Base-by-base conservation (phyloP, 2,329 filamentous ascomycete genomes). In the Aphanocladium album region DNA sequence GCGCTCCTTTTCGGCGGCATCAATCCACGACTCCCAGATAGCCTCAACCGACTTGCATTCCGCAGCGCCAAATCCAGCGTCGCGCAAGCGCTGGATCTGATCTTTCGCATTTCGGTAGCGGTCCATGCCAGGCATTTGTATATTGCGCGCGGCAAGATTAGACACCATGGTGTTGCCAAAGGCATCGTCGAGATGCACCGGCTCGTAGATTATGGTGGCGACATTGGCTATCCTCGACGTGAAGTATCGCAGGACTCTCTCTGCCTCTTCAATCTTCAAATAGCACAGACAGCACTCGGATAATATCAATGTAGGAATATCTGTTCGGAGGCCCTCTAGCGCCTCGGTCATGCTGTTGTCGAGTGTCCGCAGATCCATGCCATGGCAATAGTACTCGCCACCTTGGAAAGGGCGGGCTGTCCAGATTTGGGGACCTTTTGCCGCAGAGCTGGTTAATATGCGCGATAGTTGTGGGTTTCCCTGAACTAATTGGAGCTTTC, bases 231-330 rank as follows among this genome's bases (percentile, higher is more conserved):
- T 82, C 21, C 72, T 76, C 2, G 78, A 73, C 17, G 81, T 79
- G 67, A 93, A 91, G 72, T 85, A 87, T 17, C 78, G 72, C 23
- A 96, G 73, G 5, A 93, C 85, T 1, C 77, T 74, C 41, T 81
- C 79, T 0, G 92, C 88, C 56, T 87, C 82, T 0, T 80, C 68
- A 0, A 87, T 81, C 9, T 87, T 81, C 1, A 99, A 83, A 70
- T 99, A 99, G 72, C 95, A 91, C 35, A 99, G 82, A 71, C 95
- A 99, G 80, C 95, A 98, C 74, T 99, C 95, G 0, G 93, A 98
- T 7, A 99, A 81, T 25, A 99, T 75, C 9, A 99, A 77, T 0
- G 95, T 99, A 0, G 95, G 91, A 0, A 90, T 25, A 70, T 84
- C 68, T 66, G 74, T 70, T 77, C 83, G 67, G 77, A 85, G 65